These are phyloP conservation scores for Hymenoscyphus repandus DNA, from an alignment of 2,329 filamentous ascomycete species.

Conservation along the genomic window DNA sequence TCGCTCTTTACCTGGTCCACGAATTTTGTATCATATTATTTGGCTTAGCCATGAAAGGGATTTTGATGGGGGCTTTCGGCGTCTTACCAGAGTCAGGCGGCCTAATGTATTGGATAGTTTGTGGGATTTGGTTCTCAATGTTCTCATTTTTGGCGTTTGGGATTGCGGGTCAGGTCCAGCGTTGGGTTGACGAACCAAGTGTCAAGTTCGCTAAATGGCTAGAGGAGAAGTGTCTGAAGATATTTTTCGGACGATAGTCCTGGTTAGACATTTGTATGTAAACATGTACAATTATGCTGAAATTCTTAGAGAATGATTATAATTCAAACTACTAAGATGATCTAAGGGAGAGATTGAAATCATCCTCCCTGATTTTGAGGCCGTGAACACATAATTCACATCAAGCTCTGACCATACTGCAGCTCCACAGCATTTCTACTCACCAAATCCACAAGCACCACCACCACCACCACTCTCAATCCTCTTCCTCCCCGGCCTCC, in stretches of 20 bases:
- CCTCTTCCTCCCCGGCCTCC: constrained; percentile 19
- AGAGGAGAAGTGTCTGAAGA: constrained; percentile 41
- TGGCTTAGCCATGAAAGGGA: constrained; percentile 20
- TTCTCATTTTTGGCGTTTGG: constrained; percentile 37
- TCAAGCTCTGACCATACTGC: no score
- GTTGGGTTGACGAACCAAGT: constrained; percentile 46
- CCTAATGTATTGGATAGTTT: constrained; percentile 17
- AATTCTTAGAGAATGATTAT: no score
- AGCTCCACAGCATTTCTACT: no score
- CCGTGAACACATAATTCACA: no score
- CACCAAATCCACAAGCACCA: no score
- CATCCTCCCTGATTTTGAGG: no score
- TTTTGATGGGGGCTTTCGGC: constrained; percentile 8
- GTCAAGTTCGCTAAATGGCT: constrained; percentile 53
- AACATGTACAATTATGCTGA: no score
- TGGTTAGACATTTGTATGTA: no score
- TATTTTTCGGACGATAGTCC: no score
- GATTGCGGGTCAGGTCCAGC: constrained; percentile 41
- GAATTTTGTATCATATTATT: constrained; percentile 27
- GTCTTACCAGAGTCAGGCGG: constrained; percentile 3
- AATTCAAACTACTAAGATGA: no score
- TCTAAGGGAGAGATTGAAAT: no score
- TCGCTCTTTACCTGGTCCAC: constrained; percentile 49
- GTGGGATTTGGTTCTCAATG: constrained; percentile 15
- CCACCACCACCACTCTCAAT: not conserved